Base-by-base conservation (phyloP, 2,329 filamentous ascomycete genomes). In the Fusarium palustre region DNA sequence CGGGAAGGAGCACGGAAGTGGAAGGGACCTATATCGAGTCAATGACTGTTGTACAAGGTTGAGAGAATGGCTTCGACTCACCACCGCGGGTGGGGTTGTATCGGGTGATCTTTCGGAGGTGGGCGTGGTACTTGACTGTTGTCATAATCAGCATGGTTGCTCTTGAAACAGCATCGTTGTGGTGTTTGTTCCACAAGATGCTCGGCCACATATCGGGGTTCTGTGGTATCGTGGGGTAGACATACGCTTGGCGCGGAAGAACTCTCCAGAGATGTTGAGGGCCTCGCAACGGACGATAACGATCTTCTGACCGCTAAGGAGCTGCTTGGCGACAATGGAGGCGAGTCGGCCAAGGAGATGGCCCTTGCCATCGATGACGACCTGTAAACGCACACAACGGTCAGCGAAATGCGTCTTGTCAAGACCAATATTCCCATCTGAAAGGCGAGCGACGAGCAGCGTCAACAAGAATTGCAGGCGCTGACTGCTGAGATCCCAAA, bases 191-290 rank as follows among this genome's bases (percentile, higher is more conserved):
- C 66, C 72, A 33, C 42, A 55, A 24, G 48, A 58, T 71, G 69
- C 49, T 68, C 59, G 59, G 56, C 60, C 70, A 73, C 60, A 60
- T 46, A 33, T 67, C 59, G 66, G 59, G 52, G n/a, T 60, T 54
- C 20, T 66, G 64, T 46, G 53, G 54, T 65, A 39, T 71, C 45
- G 55, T 58, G 59, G 66, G 59, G 64, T 60, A 52, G 63, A 97
- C 95, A 86, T 97, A 99, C 96, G 92, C 92, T 99, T 99, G 78
- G 95, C 91, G 85, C 96, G 94, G 92, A 99, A 99, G 93, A 99
- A 99, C 89, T 98, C 96, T 87, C 96, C 96, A 78, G 96, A 99
- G 90, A 99, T 99, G 91, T 99, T 99, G 85, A 99, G 91, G 80
- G 93, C 94, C 88, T 99, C 96, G 87, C 92, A 97, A 89, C 96